These are phyloP conservation scores for Fomitopsis pinicola DNA, from an alignment of 1,284 basidiomycete genomes.

Conservation along the genomic window DNA sequence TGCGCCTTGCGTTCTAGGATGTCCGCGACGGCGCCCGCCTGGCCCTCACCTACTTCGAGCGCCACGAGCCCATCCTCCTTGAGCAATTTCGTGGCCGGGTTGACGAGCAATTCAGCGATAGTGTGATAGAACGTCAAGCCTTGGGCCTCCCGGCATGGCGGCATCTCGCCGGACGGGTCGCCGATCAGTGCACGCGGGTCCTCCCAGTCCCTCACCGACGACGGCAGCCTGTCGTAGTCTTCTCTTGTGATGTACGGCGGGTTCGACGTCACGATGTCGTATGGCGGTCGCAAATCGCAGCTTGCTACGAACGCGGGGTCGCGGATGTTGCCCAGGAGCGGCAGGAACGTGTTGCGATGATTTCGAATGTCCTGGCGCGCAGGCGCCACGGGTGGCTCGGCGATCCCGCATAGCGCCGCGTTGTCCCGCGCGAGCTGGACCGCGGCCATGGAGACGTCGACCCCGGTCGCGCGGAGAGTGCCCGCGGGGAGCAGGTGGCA, in stretches of 20 bases:
- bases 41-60: slow-evolving; percentile 77
- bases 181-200: slow-evolving; percentile 79
- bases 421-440: slow-evolving; percentile 74
- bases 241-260: slow-evolving; percentile 84
- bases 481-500: slow-evolving; percentile 56
- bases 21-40: slow-evolving; percentile 57
- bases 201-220: slow-evolving; percentile 74
- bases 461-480: slow-evolving; percentile 50
- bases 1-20: slow-evolving; percentile 48
- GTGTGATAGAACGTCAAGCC: slow-evolving; percentile 78
- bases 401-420: slow-evolving; percentile 40
- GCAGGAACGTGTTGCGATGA: slow-evolving; percentile 41
- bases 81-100: slow-evolving; percentile 39
- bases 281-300: slow-evolving; percentile 39
- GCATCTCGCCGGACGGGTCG: slow-evolving; percentile 32
- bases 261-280: slow-evolving; percentile 84
- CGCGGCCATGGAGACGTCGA: slow-evolving; percentile 72
- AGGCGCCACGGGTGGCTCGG: slow-evolving; percentile 12
- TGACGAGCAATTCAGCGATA: slow-evolving; percentile 58
- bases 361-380: background rate
- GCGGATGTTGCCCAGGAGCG: slow-evolving; percentile 45
- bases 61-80: slow-evolving; percentile 52
- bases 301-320: slow-evolving; percentile 32
- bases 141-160: slow-evolving; percentile 23
- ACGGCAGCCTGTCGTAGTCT: slow-evolving; percentile 62